Conservation (phyloP, 2,329 filamentous ascomycete species). For the Kalmusia sp. region DNA sequence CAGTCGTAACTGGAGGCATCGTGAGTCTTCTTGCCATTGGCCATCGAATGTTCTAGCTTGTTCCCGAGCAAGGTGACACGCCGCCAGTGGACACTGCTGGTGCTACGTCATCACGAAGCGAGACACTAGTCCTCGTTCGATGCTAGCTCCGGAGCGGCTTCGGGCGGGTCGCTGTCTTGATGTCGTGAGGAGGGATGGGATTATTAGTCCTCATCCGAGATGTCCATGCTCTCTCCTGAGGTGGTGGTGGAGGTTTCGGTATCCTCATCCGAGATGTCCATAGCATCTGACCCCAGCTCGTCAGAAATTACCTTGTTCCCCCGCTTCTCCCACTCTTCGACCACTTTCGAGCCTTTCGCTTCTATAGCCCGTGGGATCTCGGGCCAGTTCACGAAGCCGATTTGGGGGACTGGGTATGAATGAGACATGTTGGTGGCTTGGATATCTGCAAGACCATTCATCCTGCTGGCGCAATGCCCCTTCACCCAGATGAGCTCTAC, state of each 20-base stretch:
- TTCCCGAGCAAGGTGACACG: not conserved
- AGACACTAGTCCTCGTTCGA: not conserved
- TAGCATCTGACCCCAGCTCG: not conserved
- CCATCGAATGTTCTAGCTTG: not conserved
- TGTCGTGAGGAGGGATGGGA: too few relatives aligned
- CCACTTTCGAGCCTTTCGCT: not conserved
- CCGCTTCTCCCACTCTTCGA: not conserved
- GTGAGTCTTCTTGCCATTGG: not conserved
- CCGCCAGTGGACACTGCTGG: not conserved
- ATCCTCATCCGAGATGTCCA: not conserved
- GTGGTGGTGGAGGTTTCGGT: too few relatives aligned
- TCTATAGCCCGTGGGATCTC: not conserved
- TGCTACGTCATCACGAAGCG: conserved; percentile 1
- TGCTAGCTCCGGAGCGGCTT: not conserved
- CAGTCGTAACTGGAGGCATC: not conserved
- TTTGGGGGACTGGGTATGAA: not conserved
- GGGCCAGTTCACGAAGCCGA: not conserved
- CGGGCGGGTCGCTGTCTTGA: too few relatives aligned
- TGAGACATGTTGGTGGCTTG: not conserved
- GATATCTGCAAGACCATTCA: conserved; percentile 14
- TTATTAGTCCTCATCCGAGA: not conserved
- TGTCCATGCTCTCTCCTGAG: too few relatives aligned
- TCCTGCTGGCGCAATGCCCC: conserved; percentile 9
- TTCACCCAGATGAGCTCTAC: conserved; percentile 23
- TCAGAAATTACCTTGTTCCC: not conserved